These are phyloP conservation scores for Vitis rotundifolia DNA, from an alignment of 164 flowering plant genomes.

Conservation along the genomic window DNA sequence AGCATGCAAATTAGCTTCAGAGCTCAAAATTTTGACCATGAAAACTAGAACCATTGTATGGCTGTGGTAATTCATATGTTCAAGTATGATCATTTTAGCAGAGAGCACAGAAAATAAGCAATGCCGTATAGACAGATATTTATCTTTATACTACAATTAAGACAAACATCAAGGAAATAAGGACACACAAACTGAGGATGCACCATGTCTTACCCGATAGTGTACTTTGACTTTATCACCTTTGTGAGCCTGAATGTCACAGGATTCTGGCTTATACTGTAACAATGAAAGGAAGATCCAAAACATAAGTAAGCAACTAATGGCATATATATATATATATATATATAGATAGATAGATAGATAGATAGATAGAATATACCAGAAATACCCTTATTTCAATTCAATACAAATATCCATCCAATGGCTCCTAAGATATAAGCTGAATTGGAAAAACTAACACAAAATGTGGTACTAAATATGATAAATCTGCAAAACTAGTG, in stretches of 20 bases:
- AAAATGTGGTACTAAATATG: no score
- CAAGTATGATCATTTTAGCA: not conserved
- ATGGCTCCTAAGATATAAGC: no score
- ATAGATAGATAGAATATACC: no score
- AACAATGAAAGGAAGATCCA: conserved; percentile 6
- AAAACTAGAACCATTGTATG: no score
- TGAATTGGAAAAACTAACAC: no score
- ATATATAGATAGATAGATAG: no score
- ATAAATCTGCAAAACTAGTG: no score
- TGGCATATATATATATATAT: no score
- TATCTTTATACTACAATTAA: not conserved
- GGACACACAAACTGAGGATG: conserved; percentile 1
- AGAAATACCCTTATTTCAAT: no score
- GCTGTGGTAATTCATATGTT: no score
- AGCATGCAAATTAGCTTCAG: conserved; percentile 4
- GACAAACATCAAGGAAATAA: not conserved
- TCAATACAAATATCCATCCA: no score
- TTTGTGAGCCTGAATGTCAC: conserved; percentile 91
- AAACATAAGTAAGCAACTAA: not conserved
- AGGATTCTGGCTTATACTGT: conserved; percentile 76
- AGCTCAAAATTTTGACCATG: not conserved
- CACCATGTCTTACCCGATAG: conserved; percentile 60
- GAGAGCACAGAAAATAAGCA: not conserved
- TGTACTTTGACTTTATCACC: conserved; percentile 92
- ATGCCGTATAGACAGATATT: not conserved